Evolutionary conservation across 225 moss, liverwort and hornwort species (phyloP), one percentile per base, ranked within the genome.

Genomic region (Pseudoscleropodium purum): DNA sequence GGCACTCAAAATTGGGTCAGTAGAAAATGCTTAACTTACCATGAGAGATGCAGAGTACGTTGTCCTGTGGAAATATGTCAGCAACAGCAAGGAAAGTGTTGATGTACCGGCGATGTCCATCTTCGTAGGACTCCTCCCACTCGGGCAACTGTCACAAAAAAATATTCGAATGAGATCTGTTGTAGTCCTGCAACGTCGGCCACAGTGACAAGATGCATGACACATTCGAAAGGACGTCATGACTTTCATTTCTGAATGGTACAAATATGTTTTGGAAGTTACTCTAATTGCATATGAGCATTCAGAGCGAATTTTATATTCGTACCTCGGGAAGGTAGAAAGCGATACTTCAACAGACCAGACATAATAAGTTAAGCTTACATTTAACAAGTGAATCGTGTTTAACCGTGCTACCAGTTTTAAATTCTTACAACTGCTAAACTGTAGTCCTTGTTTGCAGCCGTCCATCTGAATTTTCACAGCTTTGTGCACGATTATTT

Each of bases 31-130:
- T 61, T 6, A 29, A 74, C 89, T 72, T 86, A 92, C 95, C 95
- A 81, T 95, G 95, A 79, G 95, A 67, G 59, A 95, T 88, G 84
- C 90, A 95, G 74, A 95, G 49, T 17, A 93, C 78, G 62, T 94
- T 92, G 51, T 95, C 92, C 25, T 83, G 69, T 68, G 89, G 92
- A 89, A 90, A 92, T 67, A n/a, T 86, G 79, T 94, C 88, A 20
- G 92, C 89, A 81, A 79, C 81, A 11, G 77, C 83, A 81, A 85
- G 57, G 88, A 94, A 86, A 47, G 92, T 91, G 63, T n/a, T 90
- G 54, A 72, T 43, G 61, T 82, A 95, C 37, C 94, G 91, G 75
- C 60, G 33, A 54, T 84, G 91, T 61, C 91, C 95, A 27, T 89
- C 89, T 59, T 88, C 88, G 26, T 85, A 51, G 66, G 85, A 89